Evolutionary conservation across 495 filamentous ascomycete species (phyloP).

Genomic region (Penicillium samsonianum): DNA sequence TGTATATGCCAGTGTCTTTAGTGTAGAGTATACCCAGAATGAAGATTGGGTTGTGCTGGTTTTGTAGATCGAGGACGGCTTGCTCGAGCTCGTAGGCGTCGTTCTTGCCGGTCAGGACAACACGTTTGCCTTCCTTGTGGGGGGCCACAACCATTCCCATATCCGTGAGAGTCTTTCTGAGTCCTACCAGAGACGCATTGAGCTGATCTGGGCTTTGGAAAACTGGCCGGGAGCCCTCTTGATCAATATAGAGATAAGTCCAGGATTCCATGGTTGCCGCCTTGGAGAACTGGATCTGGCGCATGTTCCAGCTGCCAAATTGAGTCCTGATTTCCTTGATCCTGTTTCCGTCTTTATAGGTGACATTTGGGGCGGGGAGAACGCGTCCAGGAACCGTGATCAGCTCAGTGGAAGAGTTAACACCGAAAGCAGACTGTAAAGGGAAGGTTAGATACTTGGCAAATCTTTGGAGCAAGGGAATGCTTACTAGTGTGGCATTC

Average conservation of each 20-base stretch:
- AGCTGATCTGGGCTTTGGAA: slow-evolving; percentile 17
- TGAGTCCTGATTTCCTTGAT: slow-evolving; percentile 26
- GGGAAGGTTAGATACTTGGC: not conserved
- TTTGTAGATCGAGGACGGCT: slow-evolving; percentile 34
- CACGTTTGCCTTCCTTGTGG: slow-evolving; percentile 17
- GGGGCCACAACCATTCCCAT: slow-evolving; percentile 31
- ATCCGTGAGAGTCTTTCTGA: slow-evolving; percentile 27
- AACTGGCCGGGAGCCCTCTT: not conserved
- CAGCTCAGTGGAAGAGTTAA: slow-evolving; percentile 54
- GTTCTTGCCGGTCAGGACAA: slow-evolving; percentile 17
- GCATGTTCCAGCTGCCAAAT: slow-evolving; percentile 60
- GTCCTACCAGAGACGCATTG: slow-evolving; percentile 11
- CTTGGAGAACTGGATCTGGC: slow-evolving; percentile 43
- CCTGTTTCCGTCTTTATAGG: slow-evolving; percentile 45
- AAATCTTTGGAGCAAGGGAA: not conserved
- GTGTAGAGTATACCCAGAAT: slow-evolving; percentile 63
- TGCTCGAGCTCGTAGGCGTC: slow-evolving; percentile 27
- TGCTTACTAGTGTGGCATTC: slow-evolving; percentile 33
- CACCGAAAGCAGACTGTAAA: slow-evolving; percentile 52
- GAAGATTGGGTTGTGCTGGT: slow-evolving; percentile 42
- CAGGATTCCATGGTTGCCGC: slow-evolving; percentile 38
- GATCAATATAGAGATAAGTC: slow-evolving; percentile 35
- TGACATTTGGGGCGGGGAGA: slow-evolving; percentile 54
- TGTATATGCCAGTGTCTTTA: slow-evolving; percentile 58
- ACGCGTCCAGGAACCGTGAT: slow-evolving; percentile 67